A percentile compares a stretch with the other conserved stretches of the same genome.
Evolutionary conservation across 305 asterid species (phyloP).

Genomic region (Plantago lanceolata): DNA sequence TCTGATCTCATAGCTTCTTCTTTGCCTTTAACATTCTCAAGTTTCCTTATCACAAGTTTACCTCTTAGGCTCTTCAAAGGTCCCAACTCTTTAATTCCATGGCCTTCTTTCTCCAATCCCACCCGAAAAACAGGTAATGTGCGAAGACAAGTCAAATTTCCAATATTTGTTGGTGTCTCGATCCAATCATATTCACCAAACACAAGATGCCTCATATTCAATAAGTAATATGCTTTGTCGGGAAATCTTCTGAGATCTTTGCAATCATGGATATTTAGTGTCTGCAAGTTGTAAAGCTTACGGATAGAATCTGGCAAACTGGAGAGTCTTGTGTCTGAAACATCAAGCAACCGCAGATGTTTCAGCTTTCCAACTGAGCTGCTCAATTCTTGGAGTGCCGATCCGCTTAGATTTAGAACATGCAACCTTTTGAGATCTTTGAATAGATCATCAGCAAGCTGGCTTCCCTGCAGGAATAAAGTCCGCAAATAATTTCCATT

Average conservation of each 20-base stretch:
- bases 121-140: background rate
- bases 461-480: background rate
- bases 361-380: background rate
- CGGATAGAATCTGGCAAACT: background rate
- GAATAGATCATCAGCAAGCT: background rate
- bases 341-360: conserved; percentile 5
- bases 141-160: conserved; percentile 5
- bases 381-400: background rate
- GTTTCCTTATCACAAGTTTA: background rate
- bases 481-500: background rate
- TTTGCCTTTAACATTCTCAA: conserved; percentile 1
- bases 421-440: background rate
- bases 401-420: background rate
- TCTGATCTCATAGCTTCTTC: conserved; percentile 5
- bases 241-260: background rate
- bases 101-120: background rate
- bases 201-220: background rate
- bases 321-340: background rate
- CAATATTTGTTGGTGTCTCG: background rate
- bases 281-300: no score
- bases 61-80: conserved; percentile 1
- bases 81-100: conserved; percentile 2
- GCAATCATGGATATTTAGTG: background rate
- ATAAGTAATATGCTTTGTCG: background rate
- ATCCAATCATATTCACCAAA: background rate